These are phyloP conservation scores for Hypoxylon sp. DNA, from an alignment of 2,329 filamentous ascomycete species.

Conservation along the genomic window DNA sequence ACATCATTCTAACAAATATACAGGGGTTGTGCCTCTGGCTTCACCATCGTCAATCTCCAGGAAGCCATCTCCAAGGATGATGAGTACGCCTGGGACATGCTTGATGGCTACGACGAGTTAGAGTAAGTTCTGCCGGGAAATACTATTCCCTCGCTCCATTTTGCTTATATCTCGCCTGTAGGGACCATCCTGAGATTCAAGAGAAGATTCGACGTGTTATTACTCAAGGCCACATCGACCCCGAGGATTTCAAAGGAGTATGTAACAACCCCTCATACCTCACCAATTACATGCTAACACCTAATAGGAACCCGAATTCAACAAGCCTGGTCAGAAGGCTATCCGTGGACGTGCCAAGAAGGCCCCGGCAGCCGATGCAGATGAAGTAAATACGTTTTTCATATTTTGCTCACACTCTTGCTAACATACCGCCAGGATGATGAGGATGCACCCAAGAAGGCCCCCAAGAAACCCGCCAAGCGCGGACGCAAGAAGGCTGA, in stretches of 20 bases:
- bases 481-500: slow-evolving; percentile 44
- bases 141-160: not conserved
- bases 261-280: slow-evolving; percentile 48
- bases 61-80: slow-evolving; percentile 60
- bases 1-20: not conserved
- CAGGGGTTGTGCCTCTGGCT: slow-evolving; percentile 90
- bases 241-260: slow-evolving; percentile 90
- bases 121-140: slow-evolving; percentile 49
- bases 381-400: slow-evolving; percentile 42
- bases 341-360: slow-evolving; percentile 61
- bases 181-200: slow-evolving; percentile 67
- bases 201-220: slow-evolving; percentile 78
- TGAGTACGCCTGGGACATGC: slow-evolving; percentile 66
- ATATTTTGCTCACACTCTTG: slow-evolving; percentile 6
- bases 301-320: slow-evolving; percentile 75
- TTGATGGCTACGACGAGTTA: slow-evolving; percentile 86
- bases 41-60: slow-evolving; percentile 72
- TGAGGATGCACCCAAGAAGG: slow-evolving; percentile 46
- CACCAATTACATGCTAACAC: slow-evolving; percentile 22
- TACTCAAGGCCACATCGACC: slow-evolving; percentile 79
- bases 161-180: slow-evolving; percentile 38
- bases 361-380: slow-evolving; percentile 45
- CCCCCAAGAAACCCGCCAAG: slow-evolving; percentile 48
- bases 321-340: slow-evolving; percentile 71
- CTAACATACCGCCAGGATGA: slow-evolving; percentile 29